Evolutionary conservation across 805 yeast species (phyloP), one percentile per base, ranked within the genome.

Genomic region (Saccharomyces cerevisiae): DNA sequence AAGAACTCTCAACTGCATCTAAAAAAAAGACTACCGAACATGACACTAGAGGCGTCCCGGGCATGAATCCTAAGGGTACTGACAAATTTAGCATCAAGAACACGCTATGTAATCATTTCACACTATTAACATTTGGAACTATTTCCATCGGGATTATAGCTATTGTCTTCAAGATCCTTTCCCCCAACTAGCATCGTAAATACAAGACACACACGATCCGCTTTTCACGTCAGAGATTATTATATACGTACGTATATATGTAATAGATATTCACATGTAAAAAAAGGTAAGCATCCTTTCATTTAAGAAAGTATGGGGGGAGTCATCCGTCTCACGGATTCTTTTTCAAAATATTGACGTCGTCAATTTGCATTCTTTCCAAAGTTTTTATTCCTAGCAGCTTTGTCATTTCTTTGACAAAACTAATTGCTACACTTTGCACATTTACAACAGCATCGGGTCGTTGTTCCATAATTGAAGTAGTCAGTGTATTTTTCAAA

Each of bases 401-500:
- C 49, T 65, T 64, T 0, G 79, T 76, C 29, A 81, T 64, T 55
- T 76, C 73, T n/a, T 70, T 64, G 0, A 75, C 80, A 57, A 83
- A 76, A 17, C 66, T 58, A 6, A 67, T 60, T 1, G 80, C 76
- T 11, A 83, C 76, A 3, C 70, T 71, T n/a, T 66, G 64, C 0
- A 73, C 69, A 22, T 61, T 48, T 1, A 62, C 30, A 6, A 57
- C 50, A 5, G 66, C 54, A 21, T 61, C 57, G 6, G 64, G 67
- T 3, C 65, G 68, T 49, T 65, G 62, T 14, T 71, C 66, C 2
- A 66, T 53, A 31, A 86, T 73, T 4, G 83, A 78, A 0, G 86
- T 81, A 28, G 87, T 85, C n/a, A 61, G 60, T 46, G 78, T 77
- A 6, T 79, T 81, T 0, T 85, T 81, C 32, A 91, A 73, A 1